Conservation (phyloP, 139 green algal species). For the Tetradesmus obliquus region DNA sequence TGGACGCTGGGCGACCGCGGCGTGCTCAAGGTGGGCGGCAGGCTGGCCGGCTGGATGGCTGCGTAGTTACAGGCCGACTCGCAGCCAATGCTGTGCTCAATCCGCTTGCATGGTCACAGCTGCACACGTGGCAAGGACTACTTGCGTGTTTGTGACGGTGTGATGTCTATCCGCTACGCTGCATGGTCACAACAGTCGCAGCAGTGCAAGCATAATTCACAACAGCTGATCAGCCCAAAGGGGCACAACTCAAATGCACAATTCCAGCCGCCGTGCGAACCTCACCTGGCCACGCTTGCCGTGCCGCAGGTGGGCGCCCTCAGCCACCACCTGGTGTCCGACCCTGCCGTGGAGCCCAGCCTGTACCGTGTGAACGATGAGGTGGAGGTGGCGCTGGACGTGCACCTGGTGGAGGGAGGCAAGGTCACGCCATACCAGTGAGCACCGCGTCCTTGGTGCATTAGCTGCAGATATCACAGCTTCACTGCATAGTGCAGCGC, state of each 20-base stretch:
- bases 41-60: slow-evolving; percentile 65
- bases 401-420: slow-evolving; percentile 72
- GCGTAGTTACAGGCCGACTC: background rate
- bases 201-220: too few relatives aligned
- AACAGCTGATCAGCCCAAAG: too few relatives aligned
- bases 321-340: slow-evolving; percentile 13
- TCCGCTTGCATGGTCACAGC: too few relatives aligned
- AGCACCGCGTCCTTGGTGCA: slow-evolving; percentile 13
- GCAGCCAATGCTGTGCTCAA: too few relatives aligned
- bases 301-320: slow-evolving; percentile 12
- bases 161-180: too few relatives aligned
- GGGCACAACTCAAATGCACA: too few relatives aligned
- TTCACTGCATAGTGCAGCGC: background rate
- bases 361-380: slow-evolving; percentile 68
- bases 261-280: too few relatives aligned
- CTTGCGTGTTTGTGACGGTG: too few relatives aligned
- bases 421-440: slow-evolving; percentile 75
- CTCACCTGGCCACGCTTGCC: background rate
- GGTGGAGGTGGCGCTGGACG: slow-evolving; percentile 81
- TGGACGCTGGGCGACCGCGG: slow-evolving; percentile 87
- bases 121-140: too few relatives aligned
- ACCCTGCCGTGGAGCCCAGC: background rate
- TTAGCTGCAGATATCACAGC: too few relatives aligned
- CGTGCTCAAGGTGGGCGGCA: slow-evolving; percentile 68
- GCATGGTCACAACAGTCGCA: too few relatives aligned